Percentiles rank a stretch among this genome's conserved stretches.
Conservation (phyloP, 441 rosid species). For the Adansonia madagascariensis region DNA sequence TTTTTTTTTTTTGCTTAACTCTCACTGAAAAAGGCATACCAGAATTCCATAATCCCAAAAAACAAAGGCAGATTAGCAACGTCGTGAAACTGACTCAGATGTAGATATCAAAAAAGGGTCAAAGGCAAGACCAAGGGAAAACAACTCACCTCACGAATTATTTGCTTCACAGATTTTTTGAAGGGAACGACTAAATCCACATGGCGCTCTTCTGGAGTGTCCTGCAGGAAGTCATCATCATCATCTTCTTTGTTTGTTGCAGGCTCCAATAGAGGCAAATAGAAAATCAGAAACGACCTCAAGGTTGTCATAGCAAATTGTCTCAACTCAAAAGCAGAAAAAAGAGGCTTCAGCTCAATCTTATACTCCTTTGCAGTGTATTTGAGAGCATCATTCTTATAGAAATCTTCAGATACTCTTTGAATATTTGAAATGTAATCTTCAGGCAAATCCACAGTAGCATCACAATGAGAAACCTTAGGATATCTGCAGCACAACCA, state of each 20-base stretch:
- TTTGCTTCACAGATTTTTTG: slow-evolving; percentile 81
- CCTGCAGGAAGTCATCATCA: slow-evolving; percentile 72
- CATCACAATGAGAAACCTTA: slow-evolving; percentile 85
- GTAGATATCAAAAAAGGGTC: background rate
- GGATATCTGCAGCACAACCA: slow-evolving; percentile 48
- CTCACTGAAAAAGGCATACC: slow-evolving; percentile 1
- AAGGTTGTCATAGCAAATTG: slow-evolving; percentile 77
- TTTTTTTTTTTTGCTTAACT: background rate
- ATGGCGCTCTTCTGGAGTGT: slow-evolving; percentile 45
- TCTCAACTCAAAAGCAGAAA: slow-evolving; percentile 81
- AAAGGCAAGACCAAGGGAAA: background rate
- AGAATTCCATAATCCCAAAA: background rate
- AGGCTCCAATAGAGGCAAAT: slow-evolving; percentile 94
- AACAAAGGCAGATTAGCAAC: background rate
- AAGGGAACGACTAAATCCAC: slow-evolving; percentile 84
- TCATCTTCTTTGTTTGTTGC: slow-evolving; percentile 51
- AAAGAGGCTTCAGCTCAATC: slow-evolving; percentile 72
- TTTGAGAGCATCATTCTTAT: slow-evolving; percentile 48
- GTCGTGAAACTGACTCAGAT: background rate
- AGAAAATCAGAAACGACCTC: slow-evolving; percentile 78
- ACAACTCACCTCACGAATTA: slow-evolving; percentile 74
- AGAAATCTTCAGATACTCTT: slow-evolving; percentile 44
- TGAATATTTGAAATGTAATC: slow-evolving; percentile 54
- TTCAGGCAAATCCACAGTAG: slow-evolving; percentile 63
- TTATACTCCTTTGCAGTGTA: slow-evolving; percentile 70